These are phyloP conservation scores for Colletotrichum tanaceti DNA, from an alignment of 2,329 filamentous ascomycete genomes.

Conservation along the genomic window DNA sequence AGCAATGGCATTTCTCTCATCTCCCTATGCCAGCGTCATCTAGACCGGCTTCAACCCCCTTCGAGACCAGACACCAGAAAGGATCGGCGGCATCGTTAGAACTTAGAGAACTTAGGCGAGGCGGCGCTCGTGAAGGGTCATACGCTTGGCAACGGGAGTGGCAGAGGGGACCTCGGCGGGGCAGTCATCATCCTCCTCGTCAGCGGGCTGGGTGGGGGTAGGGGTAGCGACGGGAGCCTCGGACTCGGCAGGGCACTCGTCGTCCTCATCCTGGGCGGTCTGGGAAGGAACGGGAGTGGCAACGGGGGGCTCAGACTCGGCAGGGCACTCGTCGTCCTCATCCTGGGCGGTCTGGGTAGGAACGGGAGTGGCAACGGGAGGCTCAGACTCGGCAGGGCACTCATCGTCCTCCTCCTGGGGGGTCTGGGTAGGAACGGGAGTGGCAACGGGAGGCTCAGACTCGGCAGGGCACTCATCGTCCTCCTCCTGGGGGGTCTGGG, in stretches of 20 bases:
- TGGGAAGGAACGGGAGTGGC: slow-evolving; percentile 14
- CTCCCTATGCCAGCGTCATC: neutral
- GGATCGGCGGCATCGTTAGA: neutral
- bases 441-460: slow-evolving; percentile 7
- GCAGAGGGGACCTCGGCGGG: slow-evolving; percentile 27
- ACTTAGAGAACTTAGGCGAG: slow-evolving; percentile 6
- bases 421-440: no score
- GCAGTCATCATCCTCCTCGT: slow-evolving; percentile 36
- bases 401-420: slow-evolving; percentile 17
- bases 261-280: slow-evolving; percentile 32
- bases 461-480: slow-evolving; percentile 33
- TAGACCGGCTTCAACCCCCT: neutral
- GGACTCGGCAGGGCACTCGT: slow-evolving; percentile 38
- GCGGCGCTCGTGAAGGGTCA: slow-evolving; percentile 40
- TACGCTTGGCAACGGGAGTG: slow-evolving; percentile 34
- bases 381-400: slow-evolving; percentile 25
- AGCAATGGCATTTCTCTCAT: neutral
- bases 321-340: slow-evolving; percentile 36
- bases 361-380: slow-evolving; percentile 11
- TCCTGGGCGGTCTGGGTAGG: slow-evolving; percentile 7
- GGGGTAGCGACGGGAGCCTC: slow-evolving; percentile 8
- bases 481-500: neutral
- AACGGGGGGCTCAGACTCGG: slow-evolving; percentile 18
- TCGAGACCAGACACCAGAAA: neutral
- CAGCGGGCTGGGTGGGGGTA: slow-evolving; percentile 20